Base-by-base conservation (phyloP, 345 rosid genomes). In the Salix arbutifolia region DNA sequence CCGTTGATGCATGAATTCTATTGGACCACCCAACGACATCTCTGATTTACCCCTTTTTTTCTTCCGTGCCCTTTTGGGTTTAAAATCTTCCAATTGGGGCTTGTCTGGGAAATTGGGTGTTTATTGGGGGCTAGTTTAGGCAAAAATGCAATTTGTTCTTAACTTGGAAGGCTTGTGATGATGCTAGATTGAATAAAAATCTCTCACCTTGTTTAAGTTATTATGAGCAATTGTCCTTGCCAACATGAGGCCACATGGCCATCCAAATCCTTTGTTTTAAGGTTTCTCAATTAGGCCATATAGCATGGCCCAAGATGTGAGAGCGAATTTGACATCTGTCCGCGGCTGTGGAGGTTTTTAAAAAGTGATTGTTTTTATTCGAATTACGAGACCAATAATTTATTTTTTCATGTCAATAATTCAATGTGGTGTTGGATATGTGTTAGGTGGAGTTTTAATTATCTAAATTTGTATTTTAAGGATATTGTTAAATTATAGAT, bases 1-100 rank as follows among this genome's bases (percentile, higher is more conserved):
- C 17, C 28, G 80, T 37, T 88, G 87, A 85, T 62, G 52, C 40
- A 5, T 11, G 71, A 16, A 37, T 14, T 21, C 65, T 4, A 11
- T 8, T 35, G 75, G 70, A 84, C 68, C 74, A 19, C 16, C 68
- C 68, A 8, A 17, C 25, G 19, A 18, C 28, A 4, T 5, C 31
- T 1, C 40, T 17, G 9, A 23, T 18, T 38, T 13, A 14, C 33
- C n/a, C 28, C 76, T 21, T 17, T 19, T 73, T 18, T 4, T 67
- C 23, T 25, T 16, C 18, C 37, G 21, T 62, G 0, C 58, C 25
- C 6, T 73, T 23, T 37, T 35, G 38, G 17, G 25, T 40, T 12
- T 11, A 28, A 68, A 37, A 19, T 8, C 33, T 16, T 60, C 5
- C 9, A 0, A 19, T 60, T 23, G 65, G 37, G 74, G 61, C 10